Conservation (phyloP, 2,329 filamentous ascomycete genomes). For the Penicillium olsonii region DNA sequence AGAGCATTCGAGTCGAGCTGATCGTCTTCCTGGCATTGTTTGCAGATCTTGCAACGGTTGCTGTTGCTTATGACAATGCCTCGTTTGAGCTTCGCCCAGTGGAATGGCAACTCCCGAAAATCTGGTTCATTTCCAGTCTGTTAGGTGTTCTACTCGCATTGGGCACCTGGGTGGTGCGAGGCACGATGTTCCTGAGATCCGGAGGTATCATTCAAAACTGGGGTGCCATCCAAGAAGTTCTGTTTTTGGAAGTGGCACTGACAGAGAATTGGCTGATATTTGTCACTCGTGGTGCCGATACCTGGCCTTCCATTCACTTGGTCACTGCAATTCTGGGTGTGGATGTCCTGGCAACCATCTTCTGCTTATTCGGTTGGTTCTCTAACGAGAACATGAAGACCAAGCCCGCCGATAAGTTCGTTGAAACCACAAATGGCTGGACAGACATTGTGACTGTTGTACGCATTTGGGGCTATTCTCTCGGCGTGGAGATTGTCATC, state of each 20-base stretch:
- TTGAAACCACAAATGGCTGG: slow-evolving; percentile 47
- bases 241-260: slow-evolving; percentile 88
- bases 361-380: slow-evolving; percentile 75
- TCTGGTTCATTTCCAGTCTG: slow-evolving; percentile 66
- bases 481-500: slow-evolving; percentile 48
- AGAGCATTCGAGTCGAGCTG: slow-evolving; percentile 70
- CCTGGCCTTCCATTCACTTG: slow-evolving; percentile 74
- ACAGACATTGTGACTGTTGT: slow-evolving; percentile 54
- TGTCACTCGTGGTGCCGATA: slow-evolving; percentile 82
- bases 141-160: slow-evolving; percentile 68
- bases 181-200: slow-evolving; percentile 66
- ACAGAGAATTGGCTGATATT: slow-evolving; percentile 98
- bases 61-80: slow-evolving; percentile 77
- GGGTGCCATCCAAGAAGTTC: slow-evolving; percentile 71
- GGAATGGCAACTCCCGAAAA: slow-evolving; percentile 80
- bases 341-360: slow-evolving; percentile 70
- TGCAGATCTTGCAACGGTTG: slow-evolving; percentile 76
- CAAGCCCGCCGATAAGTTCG: slow-evolving; percentile 10
- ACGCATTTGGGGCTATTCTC: slow-evolving; percentile 48
- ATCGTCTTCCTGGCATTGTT: slow-evolving; percentile 80
- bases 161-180: slow-evolving; percentile 73
- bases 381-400: slow-evolving; percentile 47
- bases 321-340: slow-evolving; percentile 70
- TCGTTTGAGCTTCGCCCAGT: slow-evolving; percentile 74
- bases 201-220: slow-evolving; percentile 76